Evolutionary conservation across 1,284 basidiomycete species (phyloP), one percentile per base, ranked within the genome.

Genomic region (Moesziomyces sp.): DNA sequence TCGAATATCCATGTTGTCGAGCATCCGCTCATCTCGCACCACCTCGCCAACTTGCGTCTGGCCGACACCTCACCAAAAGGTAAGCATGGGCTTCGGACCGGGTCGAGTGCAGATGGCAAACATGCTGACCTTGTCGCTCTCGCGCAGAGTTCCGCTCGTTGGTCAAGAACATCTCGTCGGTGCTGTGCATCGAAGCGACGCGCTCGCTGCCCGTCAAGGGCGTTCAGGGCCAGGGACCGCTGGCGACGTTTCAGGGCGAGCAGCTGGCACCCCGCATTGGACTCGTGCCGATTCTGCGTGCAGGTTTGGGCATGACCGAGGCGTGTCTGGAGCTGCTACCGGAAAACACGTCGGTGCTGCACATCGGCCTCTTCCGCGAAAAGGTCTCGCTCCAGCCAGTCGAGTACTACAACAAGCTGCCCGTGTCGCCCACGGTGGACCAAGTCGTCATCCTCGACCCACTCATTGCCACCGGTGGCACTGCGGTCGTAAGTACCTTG

Each of bases 251-350:
- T 30, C 59, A 69, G 21, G 79, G 79, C 30, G 71, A 79, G 49
- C 70, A 77, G 52, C 46, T 80, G 13, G 69, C 70, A 40, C 79
- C 91, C 18, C 88, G 89, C 50, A 89, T 98, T 62, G 95, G 93
- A 8, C 85, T 98, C 54, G 91, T 92, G 3, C 95, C 95, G 35
- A 93, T 98, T 79, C 86, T 98, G 58, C 90, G 95, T 52, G 95
- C 95, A 16, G 95, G 95, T 21, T 86, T 95, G 60, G 93, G 93
- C n/a, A 94, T 98, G 92, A 89, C 92, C 0, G 93, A 97, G 35
- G 86, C 86, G n/a, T 84, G 95, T 81, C 86, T 94, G 67, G 88
- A 89, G 55, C 86, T 94, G 45, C 93, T 94, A 83, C 93, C 93
- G 85, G 91, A 87, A 23, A 67, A 57, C 52, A 94, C 94, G 1